Evolutionary conservation across 192 early-diverging fungal species (phyloP).

Genomic region (Coemansia nantahalensis): DNA sequence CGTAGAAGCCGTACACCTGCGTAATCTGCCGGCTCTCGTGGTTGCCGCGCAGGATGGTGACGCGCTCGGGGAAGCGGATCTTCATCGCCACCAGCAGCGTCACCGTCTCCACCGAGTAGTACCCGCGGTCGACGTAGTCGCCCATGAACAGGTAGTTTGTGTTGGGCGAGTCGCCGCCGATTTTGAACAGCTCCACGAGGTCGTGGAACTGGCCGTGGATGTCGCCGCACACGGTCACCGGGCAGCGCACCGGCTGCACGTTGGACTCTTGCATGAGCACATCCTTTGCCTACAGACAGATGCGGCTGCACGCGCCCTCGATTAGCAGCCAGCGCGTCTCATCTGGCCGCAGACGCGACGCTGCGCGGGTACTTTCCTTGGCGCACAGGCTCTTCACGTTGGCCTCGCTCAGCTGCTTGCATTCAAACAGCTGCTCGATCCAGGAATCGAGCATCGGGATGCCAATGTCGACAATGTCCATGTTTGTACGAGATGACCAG

Average conservation of each 20-base stretch:
- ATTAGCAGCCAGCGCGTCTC: not conserved
- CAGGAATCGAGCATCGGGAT: conserved; percentile 90
- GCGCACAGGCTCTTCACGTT: conserved; percentile 96
- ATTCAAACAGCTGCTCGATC: conserved; percentile 86
- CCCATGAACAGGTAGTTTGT: conserved; percentile 99
- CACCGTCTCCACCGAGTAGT: conserved; percentile 98
- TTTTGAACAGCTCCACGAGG: conserved; percentile 93
- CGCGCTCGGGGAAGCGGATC: conserved; percentile 84
- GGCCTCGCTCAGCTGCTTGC: conserved; percentile 92
- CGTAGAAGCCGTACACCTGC: conserved; percentile 99
- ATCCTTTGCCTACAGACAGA: conserved; percentile 79
- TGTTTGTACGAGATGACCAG: too few species aligned
- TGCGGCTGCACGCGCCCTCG: not conserved
- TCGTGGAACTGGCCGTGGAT: conserved; percentile 99
- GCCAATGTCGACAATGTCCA: conserved; percentile 58
- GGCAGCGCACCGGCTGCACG: conserved; percentile 95
- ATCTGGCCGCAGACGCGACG: conserved; percentile 10
- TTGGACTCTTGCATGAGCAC: conserved; percentile 95
- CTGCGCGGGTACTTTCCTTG: conserved; percentile 66
- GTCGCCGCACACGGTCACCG: conserved; percentile 99
- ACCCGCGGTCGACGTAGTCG: conserved; percentile 99
- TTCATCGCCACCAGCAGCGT: conserved; percentile 94
- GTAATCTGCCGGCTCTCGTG: conserved; percentile 99
- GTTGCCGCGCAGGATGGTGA: conserved; percentile 97
- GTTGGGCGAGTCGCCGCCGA: conserved; percentile 94